phyloP scores from a whole-genome alignment of 2,329 filamentous ascomycete genomes.

The Podosphaera leucotricha region DNA sequence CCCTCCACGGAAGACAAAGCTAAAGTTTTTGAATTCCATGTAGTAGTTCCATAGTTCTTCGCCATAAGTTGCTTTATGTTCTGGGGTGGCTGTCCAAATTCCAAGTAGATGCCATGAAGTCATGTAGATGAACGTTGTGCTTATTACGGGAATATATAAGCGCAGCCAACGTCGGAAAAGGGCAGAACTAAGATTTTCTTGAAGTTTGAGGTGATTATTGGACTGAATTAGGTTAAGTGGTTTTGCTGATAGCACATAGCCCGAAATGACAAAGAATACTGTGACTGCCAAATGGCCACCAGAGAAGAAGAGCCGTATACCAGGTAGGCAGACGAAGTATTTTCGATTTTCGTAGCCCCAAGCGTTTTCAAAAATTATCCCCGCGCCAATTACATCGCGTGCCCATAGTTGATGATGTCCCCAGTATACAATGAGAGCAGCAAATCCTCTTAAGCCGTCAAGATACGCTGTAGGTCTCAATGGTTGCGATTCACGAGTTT shows the following conservation, averaged over 20 bases:
- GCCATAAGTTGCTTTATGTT: slow-evolving; percentile 5
- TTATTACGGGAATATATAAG: slow-evolving; percentile 21
- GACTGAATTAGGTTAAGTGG: slow-evolving; percentile 20
- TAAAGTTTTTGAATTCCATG: slow-evolving; percentile 41
- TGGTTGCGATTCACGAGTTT: slow-evolving; percentile 1
- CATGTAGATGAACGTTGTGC: slow-evolving; percentile 19
- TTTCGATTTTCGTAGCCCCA: slow-evolving; percentile 13
- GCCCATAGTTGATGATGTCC: slow-evolving; percentile 19
- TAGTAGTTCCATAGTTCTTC: slow-evolving; percentile 12
- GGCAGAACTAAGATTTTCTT: slow-evolving; percentile 21
- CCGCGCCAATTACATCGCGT: slow-evolving; percentile 10
- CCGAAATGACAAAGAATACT: slow-evolving; percentile 26
- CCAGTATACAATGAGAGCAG: slow-evolving; percentile 23
- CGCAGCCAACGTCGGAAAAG: slow-evolving; percentile 23
- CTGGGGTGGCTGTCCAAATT: slow-evolving; percentile 7
- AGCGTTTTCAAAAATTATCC: slow-evolving; percentile 10
- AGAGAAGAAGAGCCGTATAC: slow-evolving; percentile 33
- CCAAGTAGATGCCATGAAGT: slow-evolving; percentile 11
- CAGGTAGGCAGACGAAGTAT: slow-evolving; percentile 25
- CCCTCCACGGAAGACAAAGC: slow-evolving; percentile 36
- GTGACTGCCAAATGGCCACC: slow-evolving; percentile 35
- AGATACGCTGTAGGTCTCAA: slow-evolving; percentile 19
- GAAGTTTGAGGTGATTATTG: slow-evolving; percentile 17
- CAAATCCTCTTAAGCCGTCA: slow-evolving; percentile 24
- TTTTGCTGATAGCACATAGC: slow-evolving; percentile 22